Base-by-base conservation (phyloP, 2,329 filamentous ascomycete genomes). In the Fusarium chuoi region DNA sequence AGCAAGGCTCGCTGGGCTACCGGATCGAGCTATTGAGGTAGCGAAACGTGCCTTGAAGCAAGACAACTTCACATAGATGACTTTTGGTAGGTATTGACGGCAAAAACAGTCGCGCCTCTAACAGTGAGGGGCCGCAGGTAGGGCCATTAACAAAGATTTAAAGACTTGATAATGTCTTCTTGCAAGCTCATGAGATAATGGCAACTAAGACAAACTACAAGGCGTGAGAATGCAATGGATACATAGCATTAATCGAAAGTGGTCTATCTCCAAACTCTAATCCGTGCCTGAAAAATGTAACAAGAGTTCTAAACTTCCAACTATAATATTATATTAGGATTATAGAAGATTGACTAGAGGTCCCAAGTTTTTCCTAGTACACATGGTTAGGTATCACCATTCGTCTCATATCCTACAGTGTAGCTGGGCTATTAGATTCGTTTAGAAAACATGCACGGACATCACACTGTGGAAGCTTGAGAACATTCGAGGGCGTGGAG, bases 1-100 rank as follows among this genome's bases (percentile, higher is more conserved):
- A n/a, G 96, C 96, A 5, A 88, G 89, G 71, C 84, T 98, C 75
- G 97, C 96, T 11, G 95, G 94, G 3, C 78, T 98, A 76, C 95
- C 95, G 1, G 89, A 91, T 68, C 85, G 87, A 49, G 94, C 92
- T 7, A 90, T 98, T 62, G 83, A 85, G 28, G 85, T 94, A 71
- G 95, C 96, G 11, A 85, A 82, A 58, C 81, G 85, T 42, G 87
- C 94, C 14, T 83, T 95, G 49, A 75, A 77, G 44, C 58, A 67
- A 57, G 41, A 74, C 39, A 36, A 62, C 59, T 62, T 28, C 20
- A 46, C 44, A 42, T 46, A 59, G 49, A 7, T 15, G 9, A 22
- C 49, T 52, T 26, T 20, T 24, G n/a, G 33, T 36, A 36, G 18
- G n/a, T 26, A 26, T 8, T 26, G 33, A 36, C 13, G n/a, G 17